Conservation (phyloP, 2,329 filamentous ascomycete genomes). For the Pseudogymnoascus verrucosus region DNA sequence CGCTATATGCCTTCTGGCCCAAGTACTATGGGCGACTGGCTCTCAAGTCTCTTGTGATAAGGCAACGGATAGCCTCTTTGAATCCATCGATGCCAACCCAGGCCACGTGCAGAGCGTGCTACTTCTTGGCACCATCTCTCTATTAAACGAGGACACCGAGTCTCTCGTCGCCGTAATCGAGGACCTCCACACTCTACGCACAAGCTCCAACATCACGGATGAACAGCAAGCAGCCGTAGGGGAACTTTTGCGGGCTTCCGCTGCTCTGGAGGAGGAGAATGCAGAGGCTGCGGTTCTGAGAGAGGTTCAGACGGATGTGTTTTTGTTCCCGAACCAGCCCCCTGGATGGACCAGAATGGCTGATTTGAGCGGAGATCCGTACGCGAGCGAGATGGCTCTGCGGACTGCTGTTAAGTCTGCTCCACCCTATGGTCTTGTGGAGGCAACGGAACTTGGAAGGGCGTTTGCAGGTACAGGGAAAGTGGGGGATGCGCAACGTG, state of each 20-base stretch:
- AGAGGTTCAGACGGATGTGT: slow-evolving; percentile 67
- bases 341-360: slow-evolving; percentile 75
- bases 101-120: slow-evolving; percentile 73
- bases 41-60: slow-evolving; percentile 64
- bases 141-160: slow-evolving; percentile 72
- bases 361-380: slow-evolving; percentile 42
- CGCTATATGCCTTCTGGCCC: slow-evolving; percentile 76
- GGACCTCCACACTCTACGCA: slow-evolving; percentile 67
- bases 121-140: slow-evolving; percentile 74
- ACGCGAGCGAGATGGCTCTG: slow-evolving; percentile 65
- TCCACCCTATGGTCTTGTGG: slow-evolving; percentile 62
- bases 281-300: slow-evolving; percentile 45
- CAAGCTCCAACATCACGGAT: slow-evolving; percentile 53
- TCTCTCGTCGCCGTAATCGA: slow-evolving; percentile 71
- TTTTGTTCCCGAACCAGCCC: slow-evolving; percentile 72
- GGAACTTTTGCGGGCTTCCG: slow-evolving; percentile 67
- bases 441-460: slow-evolving; percentile 59
- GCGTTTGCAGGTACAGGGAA: slow-evolving; percentile 68
- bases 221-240: slow-evolving; percentile 62
- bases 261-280: slow-evolving; percentile 46
- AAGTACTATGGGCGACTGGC: slow-evolving; percentile 89
- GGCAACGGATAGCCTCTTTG: slow-evolving; percentile 73
- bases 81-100: slow-evolving; percentile 64
- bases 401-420: slow-evolving; percentile 67
- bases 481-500: slow-evolving; percentile 65